A percentile compares a stretch with the other conserved stretches of the same genome.
These are phyloP conservation scores for Lactifluus subvellereus DNA, from an alignment of 768 basidiomycete genomes.

Conservation along the genomic window DNA sequence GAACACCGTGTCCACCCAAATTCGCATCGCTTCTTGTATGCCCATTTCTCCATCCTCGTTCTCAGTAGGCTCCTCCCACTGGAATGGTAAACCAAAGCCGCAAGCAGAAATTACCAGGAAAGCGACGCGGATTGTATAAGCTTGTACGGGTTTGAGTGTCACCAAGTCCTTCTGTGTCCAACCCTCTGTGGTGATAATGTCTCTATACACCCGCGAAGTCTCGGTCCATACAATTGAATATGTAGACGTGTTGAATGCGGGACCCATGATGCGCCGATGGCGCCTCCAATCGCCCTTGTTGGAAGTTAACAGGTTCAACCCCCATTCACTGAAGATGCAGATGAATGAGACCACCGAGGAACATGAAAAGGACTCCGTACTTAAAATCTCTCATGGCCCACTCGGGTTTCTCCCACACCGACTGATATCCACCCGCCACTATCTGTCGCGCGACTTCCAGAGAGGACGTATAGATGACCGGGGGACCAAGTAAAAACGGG, in stretches of 20 bases:
- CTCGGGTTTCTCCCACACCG: conserved; percentile 22
- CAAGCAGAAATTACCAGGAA: conserved; percentile 24
- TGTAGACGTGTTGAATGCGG: conserved; percentile 26
- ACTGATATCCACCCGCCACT: background rate
- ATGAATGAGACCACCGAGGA: background rate
- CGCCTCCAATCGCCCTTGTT: conserved; percentile 24
- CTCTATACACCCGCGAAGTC: conserved; percentile 22
- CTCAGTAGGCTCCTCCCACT: background rate
- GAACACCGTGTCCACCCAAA: background rate
- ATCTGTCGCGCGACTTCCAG: background rate
- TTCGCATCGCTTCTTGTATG: conserved; percentile 13
- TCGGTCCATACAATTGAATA: conserved; percentile 26
- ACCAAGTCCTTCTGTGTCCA: conserved; percentile 16
- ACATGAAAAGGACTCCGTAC: background rate
- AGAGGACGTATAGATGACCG: background rate
- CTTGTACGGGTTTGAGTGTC: conserved; percentile 13
- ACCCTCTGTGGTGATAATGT: conserved; percentile 21
- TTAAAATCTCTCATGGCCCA: background rate
- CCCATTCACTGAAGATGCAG: conserved; percentile 14
- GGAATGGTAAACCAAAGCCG: conserved; percentile 22
- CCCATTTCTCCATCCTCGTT: conserved; percentile 8
- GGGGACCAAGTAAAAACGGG: background rate
- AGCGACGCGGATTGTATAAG: conserved; percentile 22
- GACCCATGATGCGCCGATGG: conserved; percentile 26
- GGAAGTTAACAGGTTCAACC: conserved; percentile 20